Base-by-base conservation (phyloP, 2,329 filamentous ascomycete species). In the Plenodomus lindquistii region DNA sequence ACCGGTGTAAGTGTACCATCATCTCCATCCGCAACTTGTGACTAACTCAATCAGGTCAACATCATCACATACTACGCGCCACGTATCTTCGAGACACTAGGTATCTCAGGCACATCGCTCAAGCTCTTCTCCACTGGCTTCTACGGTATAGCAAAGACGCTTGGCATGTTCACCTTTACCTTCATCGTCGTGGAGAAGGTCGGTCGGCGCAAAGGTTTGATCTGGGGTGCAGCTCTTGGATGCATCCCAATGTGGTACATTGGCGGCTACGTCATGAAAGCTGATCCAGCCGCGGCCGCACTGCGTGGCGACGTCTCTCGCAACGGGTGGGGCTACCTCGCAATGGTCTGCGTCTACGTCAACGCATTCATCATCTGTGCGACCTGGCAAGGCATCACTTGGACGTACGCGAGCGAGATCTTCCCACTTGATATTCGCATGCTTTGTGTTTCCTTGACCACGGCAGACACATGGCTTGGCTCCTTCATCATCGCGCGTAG, bases 281-380 rank as follows among this genome's bases (percentile, higher is more conserved):
- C 76, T 2, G 76, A 81, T 40, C 79, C 80, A 0, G 73, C 76
- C 8, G 70, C 60, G 1, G 74, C 76, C 18, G 78, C 80, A 35
- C 46, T 59, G 2, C 55, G 58, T 2, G 79, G 79, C 7, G 65
- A 70, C 11, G 61, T 76, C 1, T 68, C 73, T 5, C 76, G 77
- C 0, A 63, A 73, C 6, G 76, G 75, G 3, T 79, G 78, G 47
- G 81, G 80, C 0, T 76, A 79, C 48, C 73, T 80, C 13, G 80
- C 80, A 7, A 81, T 80, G 24, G 79, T 79, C 2, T 79, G 79
- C 60, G 77, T 83, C 19, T 82, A 82, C 69, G 68, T 82, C 1
- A 82, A 81, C 53, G 79, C 75, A 1, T 73, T 81, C 37, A 81
- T 81, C 54, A 81, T 80, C 40, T 79, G 72, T 42, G 71, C 73